A percentile compares a stretch with the other conserved stretches of the same genome.
Evolutionary conservation across 495 filamentous ascomycete genomes (phyloP).

Genomic region (Geopyxis carbonaria): DNA sequence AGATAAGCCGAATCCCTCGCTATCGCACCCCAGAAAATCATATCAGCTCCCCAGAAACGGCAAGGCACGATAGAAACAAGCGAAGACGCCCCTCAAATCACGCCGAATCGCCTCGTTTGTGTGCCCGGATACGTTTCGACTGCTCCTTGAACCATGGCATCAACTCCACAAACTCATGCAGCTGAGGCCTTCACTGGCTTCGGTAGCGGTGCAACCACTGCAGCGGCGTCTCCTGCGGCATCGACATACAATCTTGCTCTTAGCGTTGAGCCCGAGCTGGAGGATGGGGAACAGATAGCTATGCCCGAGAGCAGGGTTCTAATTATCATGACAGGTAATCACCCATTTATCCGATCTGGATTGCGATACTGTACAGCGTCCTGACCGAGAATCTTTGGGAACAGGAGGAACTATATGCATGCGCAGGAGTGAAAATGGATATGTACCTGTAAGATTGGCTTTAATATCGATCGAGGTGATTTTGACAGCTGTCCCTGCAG

Average conservation of each 20-base stretch:
- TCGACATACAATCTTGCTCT: slow-evolving; percentile 4
- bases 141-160: no score
- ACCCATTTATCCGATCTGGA: no score
- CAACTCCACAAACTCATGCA: background rate
- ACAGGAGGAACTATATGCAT: slow-evolving; percentile 78
- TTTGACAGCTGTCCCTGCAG: slow-evolving; percentile 30
- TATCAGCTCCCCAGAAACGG: no score
- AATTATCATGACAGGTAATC: slow-evolving; percentile 68
- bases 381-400: background rate
- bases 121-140: no score
- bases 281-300: background rate
- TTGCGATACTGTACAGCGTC: background rate
- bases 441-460: slow-evolving; percentile 30
- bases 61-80: no score
- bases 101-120: no score
- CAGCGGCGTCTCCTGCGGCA: background rate
- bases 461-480: background rate
- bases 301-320: slow-evolving; percentile 56
- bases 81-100: no score
- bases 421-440: slow-evolving; percentile 38
- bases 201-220: slow-evolving; percentile 2
- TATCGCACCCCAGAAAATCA: background rate
- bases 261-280: background rate
- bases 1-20: background rate
- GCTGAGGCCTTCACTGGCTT: slow-evolving; percentile 7